Evolutionary conservation across 2,329 filamentous ascomycete genomes (phyloP), one percentile per base, ranked within the genome.

Genomic region (Stromatinia cepivora): DNA sequence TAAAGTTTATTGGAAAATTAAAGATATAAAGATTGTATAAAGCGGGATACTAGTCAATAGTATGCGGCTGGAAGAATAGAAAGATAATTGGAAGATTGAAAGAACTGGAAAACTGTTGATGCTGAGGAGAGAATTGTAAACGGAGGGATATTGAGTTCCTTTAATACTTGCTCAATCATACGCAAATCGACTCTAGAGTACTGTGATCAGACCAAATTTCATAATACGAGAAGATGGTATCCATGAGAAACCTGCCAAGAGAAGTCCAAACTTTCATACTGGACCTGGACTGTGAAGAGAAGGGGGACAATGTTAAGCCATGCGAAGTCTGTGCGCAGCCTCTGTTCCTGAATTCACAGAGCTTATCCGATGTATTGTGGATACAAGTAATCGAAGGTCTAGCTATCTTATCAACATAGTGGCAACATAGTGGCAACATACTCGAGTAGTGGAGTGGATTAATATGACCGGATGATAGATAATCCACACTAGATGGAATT

Each of bases 1-100:
- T 36, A 48, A 42, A n/a, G 50, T 25, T 46, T 34, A 53, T 53
- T 58, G 70, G 70, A 66, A 45, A 67, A 65, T 50, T 58, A 61
- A 70, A 70, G 69, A 45, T 31, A 64, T 71, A 73, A 74, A 73
- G 71, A 76, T 71, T 73, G 73, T 71, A 73, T 71, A 68, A 71
- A 53, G 61, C 61, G 46, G 69, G 73, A 71, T 71, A 75, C 75
- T 73, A 77, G 70, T 76, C 75, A 76, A 77, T 77, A 73, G 75
- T 71, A 75, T 72, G 71, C 70, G 63, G 71, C 71, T 73, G 63
- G 65, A 72, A 72, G 73, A 72, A 58, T 54, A 54, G 52, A 68
- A 67, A 71, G 66, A 71, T 54, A 61, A 71, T 53, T 69, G 54
- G 34, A 69, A 70, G 65, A 69, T 52, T 70, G 65, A 71, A 59